Evolutionary conservation across 768 basidiomycete species (phyloP), one percentile per base, ranked within the genome.

Genomic region (Pleurotus tuber-regium): DNA sequence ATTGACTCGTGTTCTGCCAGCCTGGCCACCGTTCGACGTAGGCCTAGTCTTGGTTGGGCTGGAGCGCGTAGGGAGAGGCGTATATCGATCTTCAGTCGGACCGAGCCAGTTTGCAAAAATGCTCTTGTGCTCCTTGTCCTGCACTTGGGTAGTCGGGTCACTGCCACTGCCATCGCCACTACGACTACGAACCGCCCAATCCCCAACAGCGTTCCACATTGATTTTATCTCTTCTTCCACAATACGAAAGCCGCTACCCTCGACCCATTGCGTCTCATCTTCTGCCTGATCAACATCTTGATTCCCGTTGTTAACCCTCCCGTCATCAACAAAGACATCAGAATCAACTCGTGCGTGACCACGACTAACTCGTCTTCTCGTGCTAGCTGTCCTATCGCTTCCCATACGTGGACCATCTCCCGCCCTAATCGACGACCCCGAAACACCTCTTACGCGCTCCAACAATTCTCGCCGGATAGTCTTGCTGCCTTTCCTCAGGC

Each of bases 401-500:
- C 23, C 24, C 35, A 31, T 36, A 35, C 54, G 19, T 55, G 51
- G 8, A 50, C 51, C 24, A 54, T 53, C 36, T 44, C 18, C 43
- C 56, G 53, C 52, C 56, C 49, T 52, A 51, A 53, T 41, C 50
- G 55, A 50, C 29, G 60, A 59, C 2, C 57, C 57, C 18, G 58
- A 57, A 7, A 53, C 55, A 12, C 63, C 61, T 29, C 70, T 57
- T n/a, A 72, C 70, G 25, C 70, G 60, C 51, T 74, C 76, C 40
- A 81, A 60, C 28, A 82, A 76, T 8, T 70, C 75, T 7, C 78
- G 75, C 43, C 77, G 73, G 59, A 81, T 79, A 56, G 76, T 77
- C 59, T 72, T 76, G 56, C 46, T 33, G n/a, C 46, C 46, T 35
- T 78, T 76, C 5, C 76, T 69, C 16, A 78, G 62, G 25, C 70